A percentile compares a stretch with the other conserved stretches of the same genome.
Conservation (phyloP, 208 protist genomes). For the Leishmania tropica region DNA sequence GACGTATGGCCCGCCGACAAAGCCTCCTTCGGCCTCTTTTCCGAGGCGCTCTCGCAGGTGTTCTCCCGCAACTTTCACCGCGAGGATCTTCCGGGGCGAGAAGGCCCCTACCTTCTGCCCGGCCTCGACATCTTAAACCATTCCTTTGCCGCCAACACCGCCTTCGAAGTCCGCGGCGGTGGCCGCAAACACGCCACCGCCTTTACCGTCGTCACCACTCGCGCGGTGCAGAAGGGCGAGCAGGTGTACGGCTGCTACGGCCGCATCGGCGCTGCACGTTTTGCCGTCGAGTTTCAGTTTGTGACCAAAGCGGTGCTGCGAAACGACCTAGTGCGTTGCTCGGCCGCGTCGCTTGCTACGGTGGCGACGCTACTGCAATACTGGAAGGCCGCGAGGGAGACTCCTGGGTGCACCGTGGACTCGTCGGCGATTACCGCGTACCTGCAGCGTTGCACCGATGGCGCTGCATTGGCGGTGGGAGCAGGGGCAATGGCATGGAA, state of each 20-base stretch:
- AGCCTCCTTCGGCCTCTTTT: constrained; percentile 61
- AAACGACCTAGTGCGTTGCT: constrained; percentile 72
- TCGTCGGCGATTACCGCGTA: not conserved
- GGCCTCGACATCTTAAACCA: constrained; percentile 89
- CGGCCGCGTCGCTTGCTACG: constrained; percentile 29
- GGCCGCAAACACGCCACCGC: constrained; percentile 72
- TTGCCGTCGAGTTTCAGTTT: constrained; percentile 87
- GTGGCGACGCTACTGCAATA: constrained; percentile 27
- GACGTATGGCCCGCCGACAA: constrained; percentile 50
- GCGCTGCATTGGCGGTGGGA: not conserved
- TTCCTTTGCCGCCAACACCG: constrained; percentile 61
- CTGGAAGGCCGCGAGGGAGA: not conserved
- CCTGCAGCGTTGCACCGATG: not conserved
- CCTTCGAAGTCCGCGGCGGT: constrained; percentile 75
- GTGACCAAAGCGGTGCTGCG: constrained; percentile 51
- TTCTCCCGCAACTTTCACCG: constrained; percentile 88
- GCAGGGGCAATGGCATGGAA: constrained; percentile 1
- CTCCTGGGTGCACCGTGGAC: not conserved
- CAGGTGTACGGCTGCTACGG: constrained; percentile 87
- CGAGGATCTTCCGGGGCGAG: constrained; percentile 71
- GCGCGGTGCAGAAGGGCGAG: constrained; percentile 59
- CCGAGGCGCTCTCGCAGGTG: constrained; percentile 76
- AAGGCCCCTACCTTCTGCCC: constrained; percentile 84
- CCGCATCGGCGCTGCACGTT: constrained; percentile 70
- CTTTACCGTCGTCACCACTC: constrained; percentile 72